Evolutionary conservation across 345 rosid genomes (phyloP).

Genomic region (Carallia pectinifolia): DNA sequence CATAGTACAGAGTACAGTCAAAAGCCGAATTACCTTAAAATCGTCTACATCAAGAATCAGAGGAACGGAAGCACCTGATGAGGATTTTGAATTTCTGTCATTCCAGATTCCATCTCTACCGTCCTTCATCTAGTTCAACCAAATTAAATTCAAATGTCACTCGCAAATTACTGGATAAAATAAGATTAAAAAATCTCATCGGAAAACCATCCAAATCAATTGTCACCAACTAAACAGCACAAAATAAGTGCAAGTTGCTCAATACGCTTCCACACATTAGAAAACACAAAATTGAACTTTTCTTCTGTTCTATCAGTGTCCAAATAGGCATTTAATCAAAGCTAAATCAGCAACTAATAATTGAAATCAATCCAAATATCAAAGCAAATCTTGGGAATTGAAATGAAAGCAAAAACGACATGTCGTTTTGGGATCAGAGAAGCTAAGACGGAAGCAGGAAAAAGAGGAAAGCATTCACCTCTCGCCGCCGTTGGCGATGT

Average conservation of each 20-base stretch:
- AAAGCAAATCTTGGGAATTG: constrained; percentile 3
- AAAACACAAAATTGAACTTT: background rate
- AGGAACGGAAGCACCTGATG: constrained; percentile 59
- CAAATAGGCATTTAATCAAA: constrained; percentile 6
- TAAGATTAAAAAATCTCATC: background rate
- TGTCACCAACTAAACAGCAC: background rate
- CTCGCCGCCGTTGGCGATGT: background rate
- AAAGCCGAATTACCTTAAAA: constrained; percentile 63
- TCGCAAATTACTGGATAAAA: too few relatives aligned
- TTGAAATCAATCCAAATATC: background rate
- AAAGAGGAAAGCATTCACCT: constrained; percentile 4
- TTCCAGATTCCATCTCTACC: constrained; percentile 47
- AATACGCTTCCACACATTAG: too few relatives aligned
- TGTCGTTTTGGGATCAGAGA: constrained; percentile 11
- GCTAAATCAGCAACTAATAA: background rate
- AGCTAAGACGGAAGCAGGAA: constrained; percentile 1
- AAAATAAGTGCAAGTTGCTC: background rate
- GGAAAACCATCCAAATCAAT: background rate
- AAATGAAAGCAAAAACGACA: background rate
- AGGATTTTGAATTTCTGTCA: constrained; percentile 46
- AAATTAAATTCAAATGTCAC: background rate
- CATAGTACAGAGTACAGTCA: background rate
- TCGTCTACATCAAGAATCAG: constrained; percentile 86
- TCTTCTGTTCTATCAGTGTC: background rate
- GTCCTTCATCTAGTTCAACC: constrained; percentile 57